phyloP scores from a whole-genome alignment of 495 filamentous ascomycete genomes.

The Polyplosphaeria fusca region DNA sequence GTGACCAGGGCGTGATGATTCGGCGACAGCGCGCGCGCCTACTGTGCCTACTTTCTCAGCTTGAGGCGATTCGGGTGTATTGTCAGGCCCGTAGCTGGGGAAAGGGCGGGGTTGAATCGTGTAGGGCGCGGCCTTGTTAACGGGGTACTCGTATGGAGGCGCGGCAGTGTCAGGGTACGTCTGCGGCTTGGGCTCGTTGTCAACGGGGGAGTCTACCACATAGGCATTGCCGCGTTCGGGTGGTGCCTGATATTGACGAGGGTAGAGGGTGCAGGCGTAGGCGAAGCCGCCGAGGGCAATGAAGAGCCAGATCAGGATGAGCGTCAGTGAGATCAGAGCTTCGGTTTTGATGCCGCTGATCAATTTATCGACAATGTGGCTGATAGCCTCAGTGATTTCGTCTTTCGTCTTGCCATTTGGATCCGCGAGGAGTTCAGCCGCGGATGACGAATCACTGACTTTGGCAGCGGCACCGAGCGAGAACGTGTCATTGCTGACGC shows the following conservation, averaged over 20 bases:
- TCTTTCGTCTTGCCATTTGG: conserved; percentile 67
- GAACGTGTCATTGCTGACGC: conserved; percentile 76
- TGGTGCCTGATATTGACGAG: conserved; percentile 43
- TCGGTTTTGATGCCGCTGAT: conserved; percentile 64
- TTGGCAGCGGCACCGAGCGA: conserved; percentile 69
- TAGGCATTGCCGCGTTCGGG: conserved; percentile 48
- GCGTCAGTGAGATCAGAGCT: conserved; percentile 66
- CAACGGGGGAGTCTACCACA: conserved; percentile 15
- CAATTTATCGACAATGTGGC: conserved; percentile 61
- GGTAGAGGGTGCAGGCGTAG: conserved; percentile 57
- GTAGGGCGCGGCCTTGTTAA: conserved; percentile 36
- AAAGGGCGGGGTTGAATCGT: conserved; percentile 38
- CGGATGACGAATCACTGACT: conserved; percentile 48
- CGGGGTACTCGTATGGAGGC: conserved; percentile 36
- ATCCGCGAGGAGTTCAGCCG: conserved; percentile 71
- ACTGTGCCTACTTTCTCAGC: conserved; percentile 39
- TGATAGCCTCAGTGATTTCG: conserved; percentile 74
- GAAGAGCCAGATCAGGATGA: conserved; percentile 73
- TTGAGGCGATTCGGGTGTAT: not conserved
- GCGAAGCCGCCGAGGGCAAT: conserved; percentile 69
- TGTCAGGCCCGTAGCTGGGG: conserved; percentile 30
- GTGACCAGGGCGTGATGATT: conserved; percentile 38
- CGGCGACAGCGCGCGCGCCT: conserved; percentile 36
- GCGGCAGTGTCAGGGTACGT: conserved; percentile 19
- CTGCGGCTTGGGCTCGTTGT: conserved; percentile 8